These are phyloP conservation scores for Cercospora sp. DNA, from an alignment of 2,329 filamentous ascomycete genomes.

Conservation along the genomic window DNA sequence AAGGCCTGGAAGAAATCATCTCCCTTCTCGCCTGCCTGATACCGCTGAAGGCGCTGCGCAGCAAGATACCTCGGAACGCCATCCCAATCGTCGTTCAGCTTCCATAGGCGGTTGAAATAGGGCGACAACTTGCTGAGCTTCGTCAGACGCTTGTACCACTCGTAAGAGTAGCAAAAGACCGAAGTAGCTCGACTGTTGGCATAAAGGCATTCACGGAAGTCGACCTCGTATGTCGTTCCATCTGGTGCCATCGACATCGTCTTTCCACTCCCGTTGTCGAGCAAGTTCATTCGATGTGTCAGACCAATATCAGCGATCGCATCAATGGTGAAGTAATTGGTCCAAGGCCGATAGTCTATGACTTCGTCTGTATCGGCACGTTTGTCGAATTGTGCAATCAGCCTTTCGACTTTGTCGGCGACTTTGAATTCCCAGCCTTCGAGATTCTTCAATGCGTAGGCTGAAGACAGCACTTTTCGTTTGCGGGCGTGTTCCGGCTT, in stretches of 20 bases:
- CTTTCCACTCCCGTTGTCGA: constrained; percentile 36
- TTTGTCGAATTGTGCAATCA: constrained; percentile 41
- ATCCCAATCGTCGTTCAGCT: constrained; percentile 46
- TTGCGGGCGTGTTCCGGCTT: constrained; percentile 44
- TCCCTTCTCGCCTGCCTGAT: constrained; percentile 55
- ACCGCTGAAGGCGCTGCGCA: constrained; percentile 47
- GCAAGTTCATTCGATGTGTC: constrained; percentile 38
- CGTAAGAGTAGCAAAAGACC: constrained; percentile 52
- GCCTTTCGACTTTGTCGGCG: constrained; percentile 38
- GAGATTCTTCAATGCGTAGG: constrained; percentile 45
- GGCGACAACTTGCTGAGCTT: constrained; percentile 51
- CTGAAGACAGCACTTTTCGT: constrained; percentile 42
- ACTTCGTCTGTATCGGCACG: constrained; percentile 33
- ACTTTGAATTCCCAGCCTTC: constrained; percentile 47
- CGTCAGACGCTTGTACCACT: constrained; percentile 52
- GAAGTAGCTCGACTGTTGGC: constrained; percentile 54
- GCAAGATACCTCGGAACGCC: constrained; percentile 53
- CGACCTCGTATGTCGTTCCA: constrained; percentile 49
- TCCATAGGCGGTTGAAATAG: constrained; percentile 44
- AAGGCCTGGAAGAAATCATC: constrained; percentile 60
- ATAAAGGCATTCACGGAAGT: constrained; percentile 55
- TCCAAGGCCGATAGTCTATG: constrained; percentile 42
- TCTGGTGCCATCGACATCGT: constrained; percentile 32
- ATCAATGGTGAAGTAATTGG: constrained; percentile 42
- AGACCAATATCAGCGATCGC: constrained; percentile 46